Conservation (phyloP, 352 stramenopile genomes). For the Globisporangium abappressorium region DNA sequence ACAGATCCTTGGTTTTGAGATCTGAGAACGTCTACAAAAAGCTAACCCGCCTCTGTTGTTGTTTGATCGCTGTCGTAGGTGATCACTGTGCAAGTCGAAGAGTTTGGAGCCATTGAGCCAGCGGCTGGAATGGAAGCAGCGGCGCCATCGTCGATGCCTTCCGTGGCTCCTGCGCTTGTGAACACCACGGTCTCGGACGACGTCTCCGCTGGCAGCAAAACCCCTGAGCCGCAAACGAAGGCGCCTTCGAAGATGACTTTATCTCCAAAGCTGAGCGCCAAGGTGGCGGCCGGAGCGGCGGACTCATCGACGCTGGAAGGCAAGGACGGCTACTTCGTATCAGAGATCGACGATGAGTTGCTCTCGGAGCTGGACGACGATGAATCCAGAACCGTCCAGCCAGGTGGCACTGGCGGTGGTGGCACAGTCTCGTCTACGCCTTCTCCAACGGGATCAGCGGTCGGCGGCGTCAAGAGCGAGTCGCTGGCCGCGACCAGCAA, state of each 20-base stretch:
- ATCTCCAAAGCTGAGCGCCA: slow-evolving; percentile 12
- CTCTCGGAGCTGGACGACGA: not conserved
- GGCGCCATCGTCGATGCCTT: not conserved
- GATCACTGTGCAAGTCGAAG: slow-evolving; percentile 30
- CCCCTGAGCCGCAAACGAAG: not conserved
- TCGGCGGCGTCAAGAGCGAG: not conserved
- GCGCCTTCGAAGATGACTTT: slow-evolving; percentile 12
- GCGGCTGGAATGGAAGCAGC: not conserved
- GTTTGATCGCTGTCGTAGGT: slow-evolving; percentile 18
- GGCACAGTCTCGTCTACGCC: not conserved
- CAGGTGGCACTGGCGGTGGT: not conserved
- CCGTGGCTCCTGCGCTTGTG: not conserved
- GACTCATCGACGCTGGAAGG: slow-evolving; percentile 9
- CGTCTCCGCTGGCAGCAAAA: not conserved
- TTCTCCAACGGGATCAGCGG: not conserved
- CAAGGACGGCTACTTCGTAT: slow-evolving; percentile 12
- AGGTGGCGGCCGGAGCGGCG: not conserved
- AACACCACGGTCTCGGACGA: not conserved
- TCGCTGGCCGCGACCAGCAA: slow-evolving; percentile 24
- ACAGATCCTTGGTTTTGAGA: not conserved
- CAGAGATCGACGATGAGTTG: slow-evolving; percentile 2
- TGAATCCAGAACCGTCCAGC: not conserved
- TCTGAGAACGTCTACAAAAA: not conserved
- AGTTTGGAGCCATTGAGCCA: not conserved
- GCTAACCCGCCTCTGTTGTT: not conserved